A percentile compares a stretch with the other conserved stretches of the same genome.
These are phyloP conservation scores for Pythium insidiosum DNA, from an alignment of 352 stramenopile species.

Conservation along the genomic window DNA sequence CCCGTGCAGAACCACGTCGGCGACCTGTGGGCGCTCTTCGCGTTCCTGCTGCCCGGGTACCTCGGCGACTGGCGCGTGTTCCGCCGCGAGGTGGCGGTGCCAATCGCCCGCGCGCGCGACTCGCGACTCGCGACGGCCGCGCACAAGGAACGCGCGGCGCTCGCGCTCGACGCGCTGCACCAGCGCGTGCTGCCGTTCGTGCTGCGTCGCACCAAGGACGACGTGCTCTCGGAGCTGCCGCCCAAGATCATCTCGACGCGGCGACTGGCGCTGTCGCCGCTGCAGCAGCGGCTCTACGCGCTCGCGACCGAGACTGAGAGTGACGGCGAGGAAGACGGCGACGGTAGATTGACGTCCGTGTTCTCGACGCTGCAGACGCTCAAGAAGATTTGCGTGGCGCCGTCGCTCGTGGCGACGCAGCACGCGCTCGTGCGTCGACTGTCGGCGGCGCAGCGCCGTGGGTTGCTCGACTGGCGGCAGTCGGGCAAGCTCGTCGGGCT, in stretches of 20 bases:
- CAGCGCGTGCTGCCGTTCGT: constrained; percentile 97
- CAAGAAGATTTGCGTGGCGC: constrained; percentile 93
- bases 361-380: constrained; percentile 71
- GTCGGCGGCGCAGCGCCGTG: constrained; percentile 17
- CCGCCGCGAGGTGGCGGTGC: constrained; percentile 48
- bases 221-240: constrained; percentile 94
- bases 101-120: constrained; percentile 49
- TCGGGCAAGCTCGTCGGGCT: constrained; percentile 91
- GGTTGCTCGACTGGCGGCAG: constrained; percentile 42
- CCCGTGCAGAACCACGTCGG: constrained; percentile 96
- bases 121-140: constrained; percentile 56
- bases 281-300: constrained; percentile 88
- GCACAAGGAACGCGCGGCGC: constrained; percentile 66
- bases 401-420: constrained; percentile 61
- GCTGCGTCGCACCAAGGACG: constrained; percentile 92
- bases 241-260: constrained; percentile 97
- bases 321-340: not conserved
- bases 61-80: constrained; percentile 83
- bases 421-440: constrained; percentile 1
- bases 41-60: constrained; percentile 98
- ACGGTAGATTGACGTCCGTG: constrained; percentile 19
- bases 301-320: not conserved
- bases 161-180: constrained; percentile 91
- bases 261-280: constrained; percentile 74
- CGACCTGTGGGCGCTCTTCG: constrained; percentile 96